Evolutionary conservation across 192 early-diverging fungal species (phyloP), one percentile per base, ranked within the genome.

Genomic region (Chytriomyces hyalinus): DNA sequence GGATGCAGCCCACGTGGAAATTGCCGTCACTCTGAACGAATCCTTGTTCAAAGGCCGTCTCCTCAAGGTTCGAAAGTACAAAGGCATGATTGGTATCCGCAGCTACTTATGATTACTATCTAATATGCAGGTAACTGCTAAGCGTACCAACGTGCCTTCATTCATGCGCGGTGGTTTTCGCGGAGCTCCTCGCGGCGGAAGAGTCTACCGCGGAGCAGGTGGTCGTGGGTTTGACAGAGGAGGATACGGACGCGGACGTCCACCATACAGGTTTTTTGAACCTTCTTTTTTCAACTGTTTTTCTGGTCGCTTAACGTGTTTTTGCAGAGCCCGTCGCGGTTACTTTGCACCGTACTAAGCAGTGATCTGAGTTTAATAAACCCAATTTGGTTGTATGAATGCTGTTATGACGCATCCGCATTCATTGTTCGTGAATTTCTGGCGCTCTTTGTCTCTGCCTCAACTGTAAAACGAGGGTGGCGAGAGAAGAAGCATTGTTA

Each of bases 81-180:
- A 36, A 36, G 36, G 1, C 36, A 36, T 36, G 36, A 36, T 36
- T 36, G 65, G 43, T 48, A 17, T 11, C 17, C 51, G 44, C 17
- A 67, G 36, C 10, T 67, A 4, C 36, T 36, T 36, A 36, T 26
- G 24, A 9, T 49, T 61, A 61, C 15, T 81, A 13, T 45, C 22
- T 60, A 60, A 50, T 45, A 67, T 57, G 17, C 82, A 93, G 88
- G 94, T 94, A 43, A 92, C 92, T 36, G 85, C 93, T 22, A 99
- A 99, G 83, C 93, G 97, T 48, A 97, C 96, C 50, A 99, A 99
- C 75, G 83, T 99, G 51, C 96, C 96, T 7, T 92, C 92, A n/a
- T 90, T 95, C 84, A 83, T 87, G 70, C 78, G 82, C 47, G 90
- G 94, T 64, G 94, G 95, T 36, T 86, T 92, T 67, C 93, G 94